phyloP scores from a whole-genome alignment of 352 stramenopile genomes.

The Aphanomyces astaci region DNA sequence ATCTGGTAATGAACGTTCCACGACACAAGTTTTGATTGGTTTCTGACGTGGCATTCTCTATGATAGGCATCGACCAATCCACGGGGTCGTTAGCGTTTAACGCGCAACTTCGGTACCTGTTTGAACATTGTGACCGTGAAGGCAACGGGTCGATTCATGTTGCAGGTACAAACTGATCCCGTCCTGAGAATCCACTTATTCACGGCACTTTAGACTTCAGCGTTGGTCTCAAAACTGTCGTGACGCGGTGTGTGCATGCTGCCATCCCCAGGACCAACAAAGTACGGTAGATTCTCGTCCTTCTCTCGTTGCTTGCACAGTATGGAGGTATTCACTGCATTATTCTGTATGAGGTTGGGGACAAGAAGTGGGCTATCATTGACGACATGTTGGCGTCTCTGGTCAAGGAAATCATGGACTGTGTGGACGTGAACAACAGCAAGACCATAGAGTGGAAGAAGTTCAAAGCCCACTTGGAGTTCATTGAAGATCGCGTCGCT shows the following conservation, averaged over 20 bases:
- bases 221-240: constrained; percentile 9
- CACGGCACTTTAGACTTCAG: neutral
- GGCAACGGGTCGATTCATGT: neutral
- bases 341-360: too few relatives aligned
- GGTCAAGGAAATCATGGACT: constrained; percentile 48
- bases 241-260: neutral
- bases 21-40: neutral
- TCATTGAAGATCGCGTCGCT: constrained; percentile 43
- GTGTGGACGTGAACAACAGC: constrained; percentile 49
- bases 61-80: constrained; percentile 6
- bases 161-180: neutral
- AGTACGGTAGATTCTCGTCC: neutral
- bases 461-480: constrained; percentile 64
- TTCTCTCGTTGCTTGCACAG: neutral
- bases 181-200: too few relatives aligned
- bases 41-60: neutral
- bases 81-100: constrained; percentile 14
- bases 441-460: constrained; percentile 65
- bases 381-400: constrained; percentile 37
- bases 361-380: constrained; percentile 29
- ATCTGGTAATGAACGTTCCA: too few relatives aligned
- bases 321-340: too few relatives aligned
- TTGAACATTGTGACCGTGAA: constrained; percentile 12
- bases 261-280: neutral
- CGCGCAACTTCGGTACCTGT: constrained; percentile 11